phyloP scores from a whole-genome alignment of 139 green algal species.

The Picochlorum sp. region DNA sequence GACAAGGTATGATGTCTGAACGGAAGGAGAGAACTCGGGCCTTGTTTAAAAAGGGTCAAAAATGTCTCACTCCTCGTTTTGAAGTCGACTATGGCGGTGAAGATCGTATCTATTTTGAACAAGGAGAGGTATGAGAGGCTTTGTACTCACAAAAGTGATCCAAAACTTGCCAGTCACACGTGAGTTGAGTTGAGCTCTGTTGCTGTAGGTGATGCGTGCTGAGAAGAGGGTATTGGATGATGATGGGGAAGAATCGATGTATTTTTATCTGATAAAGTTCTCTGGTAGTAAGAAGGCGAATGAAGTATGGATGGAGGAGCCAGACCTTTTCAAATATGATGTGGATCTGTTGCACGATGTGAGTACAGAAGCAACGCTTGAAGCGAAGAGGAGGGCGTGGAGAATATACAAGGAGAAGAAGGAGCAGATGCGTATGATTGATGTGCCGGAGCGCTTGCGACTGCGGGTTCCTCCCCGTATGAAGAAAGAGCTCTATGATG shows the following conservation, averaged over 20 bases:
- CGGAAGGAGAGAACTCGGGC: conserved; percentile 2
- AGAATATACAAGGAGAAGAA: conserved; percentile 4
- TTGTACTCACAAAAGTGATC: background rate
- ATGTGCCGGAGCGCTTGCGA: conserved; percentile 34
- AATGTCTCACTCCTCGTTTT: conserved; percentile 2
- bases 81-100: background rate
- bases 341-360: conserved; percentile 1
- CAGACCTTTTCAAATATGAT: conserved; percentile 16
- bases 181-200: conserved; percentile 2
- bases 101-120: background rate
- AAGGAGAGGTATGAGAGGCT: background rate
- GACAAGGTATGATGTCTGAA: background rate
- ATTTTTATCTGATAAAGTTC: conserved; percentile 22
- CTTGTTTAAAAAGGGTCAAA: conserved; percentile 23
- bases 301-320: conserved; percentile 70
- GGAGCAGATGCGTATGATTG: background rate
- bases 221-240: conserved; percentile 17
- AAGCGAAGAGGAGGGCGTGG: background rate
- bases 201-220: conserved; percentile 13
- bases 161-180: no score
- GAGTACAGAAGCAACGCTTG: background rate
- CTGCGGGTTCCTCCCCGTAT: conserved; percentile 51
- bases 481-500: conserved; percentile 66
- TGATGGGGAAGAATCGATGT: background rate
- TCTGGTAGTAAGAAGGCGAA: conserved; percentile 67